Conservation (phyloP, 2,329 filamentous ascomycete genomes). For the Aspergillus neoniger region DNA sequence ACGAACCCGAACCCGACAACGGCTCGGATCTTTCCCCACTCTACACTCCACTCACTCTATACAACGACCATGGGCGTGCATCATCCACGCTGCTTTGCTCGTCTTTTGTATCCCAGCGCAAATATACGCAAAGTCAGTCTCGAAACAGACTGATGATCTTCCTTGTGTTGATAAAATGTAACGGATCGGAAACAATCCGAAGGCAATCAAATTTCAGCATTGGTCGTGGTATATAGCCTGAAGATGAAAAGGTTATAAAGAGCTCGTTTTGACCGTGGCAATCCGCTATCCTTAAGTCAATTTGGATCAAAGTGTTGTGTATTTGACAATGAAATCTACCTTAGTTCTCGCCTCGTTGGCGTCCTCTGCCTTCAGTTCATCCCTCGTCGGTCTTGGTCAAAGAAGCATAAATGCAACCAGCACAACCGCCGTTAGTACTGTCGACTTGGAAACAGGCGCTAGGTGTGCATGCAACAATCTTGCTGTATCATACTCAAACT, state of each 20-base stretch:
- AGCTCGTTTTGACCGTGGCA: not conserved
- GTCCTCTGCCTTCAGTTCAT: not conserved
- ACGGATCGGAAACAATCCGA: not conserved
- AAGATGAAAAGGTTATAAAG: not conserved
- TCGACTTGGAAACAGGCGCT: not conserved
- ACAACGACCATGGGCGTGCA: no score
- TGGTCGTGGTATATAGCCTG: not conserved
- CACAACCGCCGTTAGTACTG: not conserved
- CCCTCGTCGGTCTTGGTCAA: not conserved
- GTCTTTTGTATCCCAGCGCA: no score
- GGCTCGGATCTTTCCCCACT: no score
- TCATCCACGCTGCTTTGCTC: no score
- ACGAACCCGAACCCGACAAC: no score
- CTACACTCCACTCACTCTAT: no score
- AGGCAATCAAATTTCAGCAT: not conserved
- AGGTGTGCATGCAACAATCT: not conserved
- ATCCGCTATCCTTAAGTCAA: not conserved
- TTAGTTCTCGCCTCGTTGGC: not conserved
- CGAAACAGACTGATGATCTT: no score
- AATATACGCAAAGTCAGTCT: no score
- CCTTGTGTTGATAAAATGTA: no score
- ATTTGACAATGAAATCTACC: not conserved
- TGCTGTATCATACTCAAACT: not conserved
- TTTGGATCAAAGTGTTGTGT: no score
- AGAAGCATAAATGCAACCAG: not conserved